These are phyloP conservation scores for barrel medic (Medicago truncatula) DNA, from an alignment of 306 rosid genomes.

Conservation along the genomic window MtrunA17r5.0-ANR NC_053046.1:40326001-40326500, in stretches of 20 bases:
- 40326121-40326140: conserved; percentile 84
- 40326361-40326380: conserved; percentile 68
- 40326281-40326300: conserved; percentile 64
- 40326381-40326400: conserved; percentile 91
- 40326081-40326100: conserved; percentile 64
- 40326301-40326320: conserved; percentile 85
- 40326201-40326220: conserved; percentile 52
- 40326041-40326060: neutral
- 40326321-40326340: conserved; percentile 85
- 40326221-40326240: conserved; percentile 66
- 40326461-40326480: conserved; percentile 15
- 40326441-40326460: conserved; percentile 15
- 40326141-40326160: conserved; percentile 46
- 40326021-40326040: neutral
- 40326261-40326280: conserved; percentile 71
- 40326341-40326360: conserved; percentile 92
- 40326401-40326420: conserved; percentile 61
- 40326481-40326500: conserved; percentile 43
- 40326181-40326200: neutral
- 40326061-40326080: conserved; percentile 46
- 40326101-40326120: conserved; percentile 72
- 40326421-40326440: conserved; percentile 36
- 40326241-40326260: conserved; percentile 82
- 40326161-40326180: neutral
- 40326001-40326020: too few relatives aligned